Base-by-base conservation (phyloP, 768 basidiomycete genomes). In the Hemileccinum rubropunctum region DNA sequence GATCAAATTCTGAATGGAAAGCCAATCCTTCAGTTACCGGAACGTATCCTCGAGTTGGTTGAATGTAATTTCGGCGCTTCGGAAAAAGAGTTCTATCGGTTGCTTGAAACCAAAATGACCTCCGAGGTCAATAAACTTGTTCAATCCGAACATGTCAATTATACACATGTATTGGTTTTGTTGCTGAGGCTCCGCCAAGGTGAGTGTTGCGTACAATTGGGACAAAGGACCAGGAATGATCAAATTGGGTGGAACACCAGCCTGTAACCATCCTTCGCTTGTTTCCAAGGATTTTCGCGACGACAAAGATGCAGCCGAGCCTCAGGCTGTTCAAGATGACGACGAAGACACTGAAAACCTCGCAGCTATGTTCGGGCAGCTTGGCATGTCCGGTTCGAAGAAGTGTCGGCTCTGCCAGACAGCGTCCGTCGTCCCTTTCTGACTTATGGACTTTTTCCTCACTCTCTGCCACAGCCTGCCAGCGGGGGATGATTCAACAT, bases 121-220 rank as follows among this genome's bases (percentile, higher is more conserved):
- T 71, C 73, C 20, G 76, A 76, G 17, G 79, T 95, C 43, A 80
- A 89, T 61, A 86, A 85, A 60, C 74, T 90, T 38, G 77, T 84
- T 67, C 67, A 72, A 47, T 67, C 73, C 4, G 72, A 79, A 23
- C 76, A 68, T 51, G 75, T 78, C 55, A 81, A 75, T 40, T 89
- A 91, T 62, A 88, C 86, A 0, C 78, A 79, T 32, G 82, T 91
- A 6, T 71, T 91, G 57, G 72, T 87, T 14, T 64, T 90, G 28
- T 75, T 90, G 53, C 77, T 97, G 42, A 81, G 95, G 27, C 75
- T 98, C 41, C 84, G 95, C 26, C 95, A 99, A 79, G 91, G 95
- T 88, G 52, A 26, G 76, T 6, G 2, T 23, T 45, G 27, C 23
- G 23, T 18, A n/a, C 28, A 14, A 20, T 35, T 9, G 17, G 27